Evolutionary conservation across 345 rosid genomes (phyloP).

Genomic region (Cardamine resedifolia): DNA sequence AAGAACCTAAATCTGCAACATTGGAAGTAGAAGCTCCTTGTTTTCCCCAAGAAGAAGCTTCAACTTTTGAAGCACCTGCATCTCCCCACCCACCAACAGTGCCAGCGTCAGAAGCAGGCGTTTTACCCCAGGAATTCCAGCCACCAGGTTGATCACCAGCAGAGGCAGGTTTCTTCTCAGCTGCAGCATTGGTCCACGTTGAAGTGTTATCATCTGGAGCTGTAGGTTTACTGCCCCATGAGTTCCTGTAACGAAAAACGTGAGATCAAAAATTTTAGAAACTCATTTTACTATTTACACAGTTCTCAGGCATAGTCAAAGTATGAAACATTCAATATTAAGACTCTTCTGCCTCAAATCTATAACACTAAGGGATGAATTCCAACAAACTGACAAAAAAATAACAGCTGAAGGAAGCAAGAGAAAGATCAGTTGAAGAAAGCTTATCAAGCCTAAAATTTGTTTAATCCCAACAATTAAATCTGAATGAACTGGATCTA

Average conservation of each 20-base stretch:
- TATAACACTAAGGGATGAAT: background rate
- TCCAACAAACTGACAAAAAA: background rate
- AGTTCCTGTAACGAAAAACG: slow-evolving; percentile 16
- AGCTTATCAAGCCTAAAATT: background rate
- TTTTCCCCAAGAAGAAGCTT: slow-evolving; percentile 46
- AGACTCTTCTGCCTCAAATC: slow-evolving; percentile 16
- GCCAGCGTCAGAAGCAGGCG: slow-evolving; percentile 38
- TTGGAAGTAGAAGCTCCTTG: slow-evolving; percentile 34
- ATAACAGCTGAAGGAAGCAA: background rate
- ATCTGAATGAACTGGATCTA: slow-evolving; percentile 1
- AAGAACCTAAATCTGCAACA: slow-evolving; percentile 37
- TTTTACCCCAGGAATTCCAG: slow-evolving; percentile 61
- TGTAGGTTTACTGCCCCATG: slow-evolving; percentile 39
- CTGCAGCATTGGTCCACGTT: slow-evolving; percentile 50
- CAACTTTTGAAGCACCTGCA: slow-evolving; percentile 39
- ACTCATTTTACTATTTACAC: background rate
- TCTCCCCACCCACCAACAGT: slow-evolving; percentile 55
- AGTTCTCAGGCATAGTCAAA: slow-evolving; percentile 10
- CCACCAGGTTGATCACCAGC: slow-evolving; percentile 42
- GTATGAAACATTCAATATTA: background rate
- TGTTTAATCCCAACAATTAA: background rate
- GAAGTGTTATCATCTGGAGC: slow-evolving; percentile 25
- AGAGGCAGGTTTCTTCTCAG: slow-evolving; percentile 39
- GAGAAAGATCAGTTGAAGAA: slow-evolving; percentile 4
- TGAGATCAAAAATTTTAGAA: slow-evolving; percentile 6